Percentiles rank a stretch among this genome's conserved stretches.
Conservation (phyloP, 2,329 filamentous ascomycete genomes). For the Aspergillus intermedius region DNA sequence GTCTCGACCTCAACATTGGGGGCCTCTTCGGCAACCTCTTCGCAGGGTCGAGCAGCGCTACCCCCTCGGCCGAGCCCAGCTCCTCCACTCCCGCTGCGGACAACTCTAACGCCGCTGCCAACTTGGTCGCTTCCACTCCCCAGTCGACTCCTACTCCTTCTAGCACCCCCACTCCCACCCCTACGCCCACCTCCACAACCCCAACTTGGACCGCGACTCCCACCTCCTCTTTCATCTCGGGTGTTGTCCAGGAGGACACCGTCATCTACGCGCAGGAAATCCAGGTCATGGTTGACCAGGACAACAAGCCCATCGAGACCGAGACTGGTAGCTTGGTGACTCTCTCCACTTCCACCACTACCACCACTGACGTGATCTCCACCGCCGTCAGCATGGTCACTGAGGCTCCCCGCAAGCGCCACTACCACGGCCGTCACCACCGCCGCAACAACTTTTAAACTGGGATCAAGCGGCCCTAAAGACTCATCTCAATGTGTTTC, state of each 20-base stretch:
- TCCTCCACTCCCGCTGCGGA: neutral
- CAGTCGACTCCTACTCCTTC: conserved; percentile 15
- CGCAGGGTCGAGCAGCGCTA: neutral
- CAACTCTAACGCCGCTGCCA: conserved; percentile 1
- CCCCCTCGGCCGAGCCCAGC: neutral
- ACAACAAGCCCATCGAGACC: neutral
- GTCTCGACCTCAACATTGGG: conserved; percentile 5
- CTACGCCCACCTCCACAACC: neutral
- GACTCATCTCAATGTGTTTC: neutral
- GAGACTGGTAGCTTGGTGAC: neutral
- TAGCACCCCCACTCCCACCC: conserved; percentile 12
- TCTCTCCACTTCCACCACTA: neutral
- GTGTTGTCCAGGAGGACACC: neutral
- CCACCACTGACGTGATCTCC: neutral
- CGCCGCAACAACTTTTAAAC: neutral
- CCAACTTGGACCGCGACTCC: neutral
- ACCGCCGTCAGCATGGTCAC: neutral
- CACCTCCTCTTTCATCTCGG: neutral
- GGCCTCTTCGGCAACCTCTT: conserved; percentile 3
- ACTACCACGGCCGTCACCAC: neutral
- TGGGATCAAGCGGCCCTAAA: neutral
- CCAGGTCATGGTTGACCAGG: neutral
- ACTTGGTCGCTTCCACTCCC: neutral
- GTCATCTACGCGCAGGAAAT: neutral
- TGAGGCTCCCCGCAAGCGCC: conserved; percentile 1